Conservation (phyloP, 495 filamentous ascomycete species). For the Parachaetomium inaequale region DNA sequence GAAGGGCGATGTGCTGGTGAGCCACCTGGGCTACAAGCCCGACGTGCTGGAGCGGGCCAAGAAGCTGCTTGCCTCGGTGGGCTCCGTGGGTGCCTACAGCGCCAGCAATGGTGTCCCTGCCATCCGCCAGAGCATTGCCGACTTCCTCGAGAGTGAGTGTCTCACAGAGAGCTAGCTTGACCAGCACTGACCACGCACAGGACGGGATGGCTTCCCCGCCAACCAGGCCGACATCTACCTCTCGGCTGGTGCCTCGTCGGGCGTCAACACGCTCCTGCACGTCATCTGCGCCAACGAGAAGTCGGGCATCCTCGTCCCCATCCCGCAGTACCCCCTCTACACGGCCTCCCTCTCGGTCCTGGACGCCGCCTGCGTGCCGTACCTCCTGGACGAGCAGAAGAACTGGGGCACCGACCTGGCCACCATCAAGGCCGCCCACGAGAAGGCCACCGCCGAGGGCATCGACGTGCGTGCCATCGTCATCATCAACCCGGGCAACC, state of each 20-base stretch:
- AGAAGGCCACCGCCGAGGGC: constrained; percentile 67
- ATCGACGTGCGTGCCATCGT: constrained; percentile 87
- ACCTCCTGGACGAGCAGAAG: constrained; percentile 81
- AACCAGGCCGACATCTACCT: constrained; percentile 78
- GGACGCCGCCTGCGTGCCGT: constrained; percentile 84
- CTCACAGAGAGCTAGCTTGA: too few species aligned
- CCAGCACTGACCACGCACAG: constrained; percentile 32
- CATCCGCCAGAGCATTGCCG: constrained; percentile 83
- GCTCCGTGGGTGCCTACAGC: constrained; percentile 94
- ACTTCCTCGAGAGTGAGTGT: constrained; percentile 75
- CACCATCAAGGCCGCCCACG: constrained; percentile 66
- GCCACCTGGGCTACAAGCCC: constrained; percentile 72
- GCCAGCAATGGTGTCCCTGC: constrained; percentile 82
- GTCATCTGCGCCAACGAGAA: constrained; percentile 77
- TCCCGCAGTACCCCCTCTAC: constrained; percentile 97
- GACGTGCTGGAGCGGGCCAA: constrained; percentile 85
- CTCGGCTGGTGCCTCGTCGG: constrained; percentile 84
- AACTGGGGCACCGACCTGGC: constrained; percentile 82
- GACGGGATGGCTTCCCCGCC: constrained; percentile 81
- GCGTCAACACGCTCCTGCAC: constrained; percentile 88
- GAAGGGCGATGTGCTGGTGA: constrained; percentile 64
- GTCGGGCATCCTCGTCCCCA: constrained; percentile 86
- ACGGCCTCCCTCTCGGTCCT: constrained; percentile 87
- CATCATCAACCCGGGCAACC: constrained; percentile 98
- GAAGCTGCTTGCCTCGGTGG: constrained; percentile 72